Percentiles rank a stretch among this genome's conserved stretches.
These are phyloP conservation scores for Exophiala sp. DNA, from an alignment of 2,329 filamentous ascomycete species.

Conservation along the genomic window DNA sequence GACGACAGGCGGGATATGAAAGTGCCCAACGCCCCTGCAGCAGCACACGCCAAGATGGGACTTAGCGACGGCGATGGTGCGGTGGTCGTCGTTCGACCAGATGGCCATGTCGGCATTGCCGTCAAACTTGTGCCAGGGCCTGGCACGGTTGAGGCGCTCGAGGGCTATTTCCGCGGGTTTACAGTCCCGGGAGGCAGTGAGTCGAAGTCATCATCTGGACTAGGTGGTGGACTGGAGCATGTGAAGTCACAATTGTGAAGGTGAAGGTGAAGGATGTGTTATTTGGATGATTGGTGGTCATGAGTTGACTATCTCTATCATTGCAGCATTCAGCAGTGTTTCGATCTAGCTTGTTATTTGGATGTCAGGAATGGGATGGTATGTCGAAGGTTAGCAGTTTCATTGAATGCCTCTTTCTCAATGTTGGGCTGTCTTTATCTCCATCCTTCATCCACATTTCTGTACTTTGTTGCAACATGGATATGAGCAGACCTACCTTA, in stretches of 20 bases:
- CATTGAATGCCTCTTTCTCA: too few relatives aligned
- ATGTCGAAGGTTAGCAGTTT: too few relatives aligned
- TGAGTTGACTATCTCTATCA: too few relatives aligned
- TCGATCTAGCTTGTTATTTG: too few relatives aligned
- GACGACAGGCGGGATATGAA: constrained; percentile 71
- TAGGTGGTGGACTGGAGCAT: constrained; percentile 15
- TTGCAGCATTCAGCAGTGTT: too few relatives aligned
- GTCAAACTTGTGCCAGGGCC: constrained; percentile 66
- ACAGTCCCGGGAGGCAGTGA: background rate
- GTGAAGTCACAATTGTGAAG: constrained; percentile 13
- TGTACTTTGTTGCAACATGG: too few relatives aligned
- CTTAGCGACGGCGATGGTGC: constrained; percentile 53
- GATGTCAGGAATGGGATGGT: too few relatives aligned
- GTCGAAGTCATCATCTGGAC: background rate
- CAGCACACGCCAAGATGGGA: constrained; percentile 83
- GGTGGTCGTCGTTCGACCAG: constrained; percentile 76
- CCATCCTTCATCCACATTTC: too few relatives aligned
- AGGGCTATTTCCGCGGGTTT: constrained; percentile 61
- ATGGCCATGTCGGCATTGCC: constrained; percentile 78
- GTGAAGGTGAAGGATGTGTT: background rate
- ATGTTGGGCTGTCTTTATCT: too few relatives aligned
- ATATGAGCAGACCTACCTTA: too few relatives aligned
- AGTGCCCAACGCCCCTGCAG: constrained; percentile 62
- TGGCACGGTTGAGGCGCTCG: constrained; percentile 73
- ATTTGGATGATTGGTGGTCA: background rate